These are phyloP conservation scores for Monilinia fructigena DNA, from an alignment of 2,329 filamentous ascomycete species.

Conservation along the genomic window DNA sequence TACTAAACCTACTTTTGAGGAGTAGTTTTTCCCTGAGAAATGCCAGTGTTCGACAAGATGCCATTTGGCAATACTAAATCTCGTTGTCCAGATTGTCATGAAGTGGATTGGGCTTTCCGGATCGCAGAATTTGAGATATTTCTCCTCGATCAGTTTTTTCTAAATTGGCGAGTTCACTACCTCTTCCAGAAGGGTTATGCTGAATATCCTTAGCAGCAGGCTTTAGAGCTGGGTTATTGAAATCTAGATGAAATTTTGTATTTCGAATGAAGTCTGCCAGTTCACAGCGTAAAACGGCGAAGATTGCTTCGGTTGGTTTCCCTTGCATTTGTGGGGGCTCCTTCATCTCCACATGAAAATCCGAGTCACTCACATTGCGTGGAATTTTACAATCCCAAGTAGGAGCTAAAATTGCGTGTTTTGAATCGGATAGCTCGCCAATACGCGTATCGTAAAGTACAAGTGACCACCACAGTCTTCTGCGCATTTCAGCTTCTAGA, in stretches of 20 bases:
- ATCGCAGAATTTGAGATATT: slow-evolving; percentile 46
- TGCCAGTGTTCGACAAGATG: slow-evolving; percentile 37
- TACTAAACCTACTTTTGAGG: slow-evolving; percentile 33
- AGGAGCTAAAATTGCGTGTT: slow-evolving; percentile 41
- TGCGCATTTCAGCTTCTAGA: slow-evolving; percentile 69
- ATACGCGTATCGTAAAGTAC: slow-evolving; percentile 67
- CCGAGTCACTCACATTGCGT: slow-evolving; percentile 61
- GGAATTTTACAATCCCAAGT: slow-evolving; percentile 57
- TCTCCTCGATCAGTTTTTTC: slow-evolving; percentile 45
- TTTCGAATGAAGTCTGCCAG: slow-evolving; percentile 47
- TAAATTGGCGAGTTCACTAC: slow-evolving; percentile 34
- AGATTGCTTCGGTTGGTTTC: slow-evolving; percentile 60
- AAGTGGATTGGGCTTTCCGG: slow-evolving; percentile 43
- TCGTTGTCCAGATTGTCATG: slow-evolving; percentile 37
- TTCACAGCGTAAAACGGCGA: slow-evolving; percentile 56
- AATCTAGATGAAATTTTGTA: slow-evolving; percentile 33
- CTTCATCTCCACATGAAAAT: slow-evolving; percentile 57
- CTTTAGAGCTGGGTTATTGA: slow-evolving; percentile 30
- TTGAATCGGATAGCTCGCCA: slow-evolving; percentile 61
- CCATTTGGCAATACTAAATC: slow-evolving; percentile 34
- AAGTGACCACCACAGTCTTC: slow-evolving; percentile 72
- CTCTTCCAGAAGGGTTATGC: slow-evolving; percentile 20
- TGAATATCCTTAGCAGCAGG: slow-evolving; percentile 28
- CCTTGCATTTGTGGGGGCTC: slow-evolving; percentile 50
- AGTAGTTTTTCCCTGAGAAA: slow-evolving; percentile 28